These are phyloP conservation scores for Lantana camara DNA, from an alignment of 257 asterid genomes.

Conservation along the genomic window DNA sequence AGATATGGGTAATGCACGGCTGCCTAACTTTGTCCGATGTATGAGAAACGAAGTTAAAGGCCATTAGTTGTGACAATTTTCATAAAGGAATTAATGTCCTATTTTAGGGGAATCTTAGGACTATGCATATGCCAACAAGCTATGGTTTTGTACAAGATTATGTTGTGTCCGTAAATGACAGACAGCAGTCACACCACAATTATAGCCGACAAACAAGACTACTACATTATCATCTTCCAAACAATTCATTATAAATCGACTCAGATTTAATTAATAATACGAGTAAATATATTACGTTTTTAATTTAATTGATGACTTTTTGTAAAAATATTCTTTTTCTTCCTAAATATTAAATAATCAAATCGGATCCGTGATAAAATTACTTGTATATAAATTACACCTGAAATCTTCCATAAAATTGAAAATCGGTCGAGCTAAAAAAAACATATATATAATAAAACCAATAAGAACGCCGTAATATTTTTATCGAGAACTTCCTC, in stretches of 20 bases:
- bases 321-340: no score
- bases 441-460: no score
- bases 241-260: not conserved
- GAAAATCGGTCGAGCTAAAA: no score
- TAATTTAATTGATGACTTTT: no score
- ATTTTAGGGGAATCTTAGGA: not conserved
- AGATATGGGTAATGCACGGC: no score
- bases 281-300: no score
- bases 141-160: constrained; percentile 13
- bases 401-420: no score
- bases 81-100: constrained; percentile 18
- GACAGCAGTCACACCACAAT: constrained; percentile 18
- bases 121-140: not conserved
- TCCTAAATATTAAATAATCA: no score
- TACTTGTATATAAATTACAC: no score
- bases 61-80: not conserved
- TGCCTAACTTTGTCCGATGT: constrained; percentile 10
- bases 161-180: constrained; percentile 26
- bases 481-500: no score
- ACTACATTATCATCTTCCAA: not conserved
- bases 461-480: no score
- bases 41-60: constrained; percentile 13
- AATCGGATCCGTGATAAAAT: no score
- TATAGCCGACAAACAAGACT: constrained; percentile 22
- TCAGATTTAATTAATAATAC: not conserved